Evolutionary conservation across 352 stramenopile genomes (phyloP), one percentile per base, ranked within the genome.

Genomic region (Globisporangium ultimum): DNA sequence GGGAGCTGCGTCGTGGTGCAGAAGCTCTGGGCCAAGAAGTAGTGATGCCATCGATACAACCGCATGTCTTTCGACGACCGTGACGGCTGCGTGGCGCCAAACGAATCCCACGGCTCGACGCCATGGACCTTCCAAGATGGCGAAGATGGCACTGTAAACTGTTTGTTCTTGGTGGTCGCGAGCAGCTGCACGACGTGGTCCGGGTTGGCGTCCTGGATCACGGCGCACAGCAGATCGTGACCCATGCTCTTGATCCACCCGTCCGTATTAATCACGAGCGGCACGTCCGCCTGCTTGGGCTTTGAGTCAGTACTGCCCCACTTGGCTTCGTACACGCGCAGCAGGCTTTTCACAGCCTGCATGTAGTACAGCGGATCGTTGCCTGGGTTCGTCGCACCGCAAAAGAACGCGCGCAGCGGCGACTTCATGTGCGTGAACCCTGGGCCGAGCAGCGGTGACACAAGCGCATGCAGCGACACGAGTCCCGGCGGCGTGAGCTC

Each of bases 201-300:
- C 14, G 95, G 94, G 45, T 72, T 67, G 2, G 90, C 72, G 48
- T 84, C 74, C 34, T 93, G 67, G 36, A 98, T 91, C 41, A 98
- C 79, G 20, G 80, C 82, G 54, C 89, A 95, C 38, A 99, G 80
- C 58, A 99, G 74, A 60, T 99, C 88, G 61, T 95, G 89, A 11
- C 96, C 96, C 76, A 99, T 96, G 51, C 95, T 97, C 76, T 98
- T 98, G 56, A 99, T 88, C 95, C 95, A 99, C 43, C 96, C 96
- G 70, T 98, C 96, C 15, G 95, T 98, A 68, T 99, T 99, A 60
- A 99, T 84, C 14, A 99, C 71, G 1, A 99, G 75, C 34, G 96
- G 95, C 24, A 97, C 74, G 41, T 63, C 40, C 28, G 54, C 24
- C 14, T 48, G 49, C 22, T 61, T 52, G 13, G 12, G 4, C 40